Evolutionary conservation across 2,329 filamentous ascomycete species (phyloP).

Genomic region (Magnaporthales sp.): DNA sequence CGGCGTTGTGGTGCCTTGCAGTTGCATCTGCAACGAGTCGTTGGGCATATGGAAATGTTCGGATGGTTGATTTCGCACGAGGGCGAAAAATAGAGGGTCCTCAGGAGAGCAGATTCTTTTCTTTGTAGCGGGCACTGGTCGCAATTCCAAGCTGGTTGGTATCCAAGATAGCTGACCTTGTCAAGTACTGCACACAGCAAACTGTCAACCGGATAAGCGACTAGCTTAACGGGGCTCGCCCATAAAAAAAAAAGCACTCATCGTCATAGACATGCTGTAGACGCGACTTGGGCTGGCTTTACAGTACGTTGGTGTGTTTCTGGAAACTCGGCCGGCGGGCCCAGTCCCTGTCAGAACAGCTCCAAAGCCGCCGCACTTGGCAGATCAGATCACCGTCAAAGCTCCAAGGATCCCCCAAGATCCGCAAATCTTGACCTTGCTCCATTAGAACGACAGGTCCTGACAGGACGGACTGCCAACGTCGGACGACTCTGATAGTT

Average conservation of each 20-base stretch:
- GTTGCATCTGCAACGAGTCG: constrained; percentile 1
- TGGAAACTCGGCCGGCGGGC: not conserved
- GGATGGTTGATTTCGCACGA: not conserved
- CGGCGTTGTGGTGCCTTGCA: not conserved
- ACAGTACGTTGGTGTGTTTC: not conserved
- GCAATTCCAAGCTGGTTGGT: not conserved
- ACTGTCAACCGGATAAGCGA: not conserved
- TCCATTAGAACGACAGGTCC: not conserved
- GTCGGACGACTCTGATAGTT: not conserved
- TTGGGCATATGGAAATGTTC: not conserved
- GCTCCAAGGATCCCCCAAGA: not conserved
- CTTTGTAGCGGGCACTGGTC: not conserved
- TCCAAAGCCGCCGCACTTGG: not conserved
- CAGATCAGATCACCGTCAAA: not conserved
- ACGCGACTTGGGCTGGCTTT: not conserved
- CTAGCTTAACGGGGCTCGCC: not conserved
- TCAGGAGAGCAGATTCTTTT: not conserved
- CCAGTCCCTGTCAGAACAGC: not conserved
- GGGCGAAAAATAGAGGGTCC: not conserved
- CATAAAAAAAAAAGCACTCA: not conserved
- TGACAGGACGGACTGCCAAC: not conserved
- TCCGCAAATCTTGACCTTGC: not conserved
- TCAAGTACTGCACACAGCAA: not conserved
- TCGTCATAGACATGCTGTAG: no score
- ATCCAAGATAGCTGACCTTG: no score